phyloP scores from a whole-genome alignment of 2,329 filamentous ascomycete species.

The Byssothecium circinans region DNA sequence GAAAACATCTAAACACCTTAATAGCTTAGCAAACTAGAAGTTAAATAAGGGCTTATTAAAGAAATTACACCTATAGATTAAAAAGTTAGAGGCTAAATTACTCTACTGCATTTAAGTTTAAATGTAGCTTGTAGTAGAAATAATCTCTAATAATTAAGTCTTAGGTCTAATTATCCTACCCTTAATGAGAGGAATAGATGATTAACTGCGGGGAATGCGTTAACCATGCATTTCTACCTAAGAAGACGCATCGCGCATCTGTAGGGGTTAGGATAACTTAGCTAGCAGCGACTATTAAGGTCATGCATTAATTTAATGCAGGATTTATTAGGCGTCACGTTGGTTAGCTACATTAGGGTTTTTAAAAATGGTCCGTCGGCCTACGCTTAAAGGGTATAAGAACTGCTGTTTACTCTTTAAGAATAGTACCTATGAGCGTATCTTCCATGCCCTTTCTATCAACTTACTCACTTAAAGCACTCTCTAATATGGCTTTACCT shows the following conservation, averaged over 20 bases:
- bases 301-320: conserved; percentile 5
- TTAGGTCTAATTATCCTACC: background rate
- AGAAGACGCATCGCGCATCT: background rate
- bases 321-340: conserved; percentile 4
- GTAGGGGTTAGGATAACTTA: background rate
- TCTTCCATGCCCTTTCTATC: conserved; percentile 1
- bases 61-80: too few relatives aligned
- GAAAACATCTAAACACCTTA: too few relatives aligned
- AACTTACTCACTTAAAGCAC: conserved; percentile 1
- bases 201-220: background rate
- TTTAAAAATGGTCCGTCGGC: background rate
- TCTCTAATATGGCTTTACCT: conserved; percentile 11
- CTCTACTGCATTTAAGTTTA: background rate
- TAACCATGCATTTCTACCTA: background rate
- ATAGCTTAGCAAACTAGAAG: too few relatives aligned
- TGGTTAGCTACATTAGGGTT: background rate
- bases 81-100: too few relatives aligned
- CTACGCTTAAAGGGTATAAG: conserved; percentile 7
- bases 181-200: background rate
- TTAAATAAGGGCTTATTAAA: too few relatives aligned
- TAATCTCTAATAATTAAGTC: background rate
- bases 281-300: background rate
- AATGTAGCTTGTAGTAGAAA: conserved; percentile 2
- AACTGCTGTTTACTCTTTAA: conserved; percentile 4
- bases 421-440: conserved; percentile 1